A percentile compares a stretch with the other conserved stretches of the same genome.
Evolutionary conservation across 78 protist genomes (phyloP).

Genomic region (Dictyostelium firmibasis): DNA sequence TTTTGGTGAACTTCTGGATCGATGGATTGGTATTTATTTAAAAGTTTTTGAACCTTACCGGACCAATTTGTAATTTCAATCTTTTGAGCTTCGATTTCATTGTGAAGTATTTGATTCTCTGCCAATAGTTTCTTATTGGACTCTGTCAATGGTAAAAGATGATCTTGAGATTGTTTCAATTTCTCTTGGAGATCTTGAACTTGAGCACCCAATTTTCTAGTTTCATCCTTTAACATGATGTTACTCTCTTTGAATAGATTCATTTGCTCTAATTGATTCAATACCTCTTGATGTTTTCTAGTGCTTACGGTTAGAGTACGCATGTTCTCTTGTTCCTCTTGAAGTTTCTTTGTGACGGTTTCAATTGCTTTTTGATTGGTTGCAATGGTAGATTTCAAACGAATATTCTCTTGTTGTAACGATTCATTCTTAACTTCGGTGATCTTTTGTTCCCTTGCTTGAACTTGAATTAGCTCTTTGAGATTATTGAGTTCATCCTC

Average conservation of each 20-base stretch:
- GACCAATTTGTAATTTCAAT: slow-evolving; percentile 49
- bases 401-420: slow-evolving; percentile 32
- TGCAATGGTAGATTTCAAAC: slow-evolving; percentile 21
- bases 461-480: slow-evolving; percentile 25
- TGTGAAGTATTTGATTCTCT: slow-evolving; percentile 44
- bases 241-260: slow-evolving; percentile 63
- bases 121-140: neutral
- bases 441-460: slow-evolving; percentile 74
- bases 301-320: slow-evolving; percentile 36
- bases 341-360: neutral
- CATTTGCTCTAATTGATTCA: slow-evolving; percentile 70
- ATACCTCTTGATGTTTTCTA: slow-evolving; percentile 55
- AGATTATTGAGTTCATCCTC: neutral
- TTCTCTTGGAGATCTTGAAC: neutral
- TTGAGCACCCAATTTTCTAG: slow-evolving; percentile 3
- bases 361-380: slow-evolving; percentile 33
- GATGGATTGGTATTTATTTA: slow-evolving; percentile 49
- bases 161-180: slow-evolving; percentile 6
- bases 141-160: slow-evolving; percentile 4
- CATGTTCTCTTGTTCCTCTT: slow-evolving; percentile 38
- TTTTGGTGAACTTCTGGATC: slow-evolving; percentile 75
- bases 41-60: slow-evolving; percentile 35
- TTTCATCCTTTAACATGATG: slow-evolving; percentile 59
- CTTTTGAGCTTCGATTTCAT: slow-evolving; percentile 51
- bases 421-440: slow-evolving; percentile 52